These are phyloP conservation scores for Phlebiopsis gigantea DNA, from an alignment of 768 basidiomycete genomes.

Conservation along the genomic window DNA sequence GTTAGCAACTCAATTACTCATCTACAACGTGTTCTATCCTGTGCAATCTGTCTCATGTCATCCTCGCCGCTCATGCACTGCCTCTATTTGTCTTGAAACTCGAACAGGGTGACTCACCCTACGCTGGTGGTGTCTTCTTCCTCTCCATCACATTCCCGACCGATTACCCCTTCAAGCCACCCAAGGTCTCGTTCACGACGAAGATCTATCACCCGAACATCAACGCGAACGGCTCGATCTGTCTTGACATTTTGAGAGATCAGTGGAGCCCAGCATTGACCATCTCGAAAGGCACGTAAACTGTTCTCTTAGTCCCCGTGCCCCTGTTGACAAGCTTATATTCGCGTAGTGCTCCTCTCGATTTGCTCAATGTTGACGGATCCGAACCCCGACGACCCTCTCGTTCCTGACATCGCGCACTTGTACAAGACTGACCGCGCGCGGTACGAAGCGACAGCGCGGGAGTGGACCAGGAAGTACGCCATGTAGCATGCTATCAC, in stretches of 20 bases:
- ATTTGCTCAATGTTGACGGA: conserved; percentile 99
- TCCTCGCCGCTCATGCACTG: conserved; percentile 3
- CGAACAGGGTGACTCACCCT: conserved; percentile 89
- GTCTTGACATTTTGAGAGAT: conserved; percentile 95
- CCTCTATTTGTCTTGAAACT: conserved; percentile 18
- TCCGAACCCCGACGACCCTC: conserved; percentile 97
- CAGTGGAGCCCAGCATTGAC: conserved; percentile 99
- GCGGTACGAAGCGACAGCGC: conserved; percentile 94
- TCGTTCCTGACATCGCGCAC: conserved; percentile 98
- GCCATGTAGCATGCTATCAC: conserved; percentile 24
- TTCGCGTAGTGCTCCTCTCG: conserved; percentile 75
- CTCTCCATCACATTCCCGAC: conserved; percentile 89
- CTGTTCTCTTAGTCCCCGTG: background rate
- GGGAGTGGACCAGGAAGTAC: conserved; percentile 99
- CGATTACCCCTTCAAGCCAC: conserved; percentile 99
- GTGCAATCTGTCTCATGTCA: background rate
- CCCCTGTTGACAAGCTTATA: background rate
- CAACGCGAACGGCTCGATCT: conserved; percentile 99
- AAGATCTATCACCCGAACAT: conserved; percentile 99
- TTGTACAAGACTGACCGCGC: conserved; percentile 98
- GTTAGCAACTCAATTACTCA: background rate
- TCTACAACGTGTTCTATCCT: background rate
- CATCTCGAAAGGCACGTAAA: conserved; percentile 85
- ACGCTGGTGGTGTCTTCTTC: conserved; percentile 99
- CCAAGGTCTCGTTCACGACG: conserved; percentile 99